Conservation (phyloP, 331 rosid genomes). For the Pyrus hybrid region DNA sequence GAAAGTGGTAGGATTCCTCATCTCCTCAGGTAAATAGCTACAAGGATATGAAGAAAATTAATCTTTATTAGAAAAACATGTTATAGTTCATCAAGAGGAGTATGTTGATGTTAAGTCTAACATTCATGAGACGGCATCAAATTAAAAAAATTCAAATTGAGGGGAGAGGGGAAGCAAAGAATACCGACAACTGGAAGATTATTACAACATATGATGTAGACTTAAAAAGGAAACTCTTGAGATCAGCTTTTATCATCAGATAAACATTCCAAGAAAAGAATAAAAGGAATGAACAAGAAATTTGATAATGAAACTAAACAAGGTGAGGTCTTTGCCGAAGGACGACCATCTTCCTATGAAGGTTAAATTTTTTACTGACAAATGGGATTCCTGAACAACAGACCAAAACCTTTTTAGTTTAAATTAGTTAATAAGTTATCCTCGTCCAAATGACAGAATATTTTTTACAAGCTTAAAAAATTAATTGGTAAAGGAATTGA, state of each 20-base stretch:
- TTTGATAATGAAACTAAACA: not conserved
- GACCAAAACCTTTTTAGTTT: not conserved
- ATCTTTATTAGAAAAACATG: conserved; percentile 4
- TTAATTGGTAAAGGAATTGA: not conserved
- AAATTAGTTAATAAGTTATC: not conserved
- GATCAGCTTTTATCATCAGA: not conserved
- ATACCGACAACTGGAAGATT: not conserved
- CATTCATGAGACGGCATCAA: not conserved
- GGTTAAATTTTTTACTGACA: not conserved
- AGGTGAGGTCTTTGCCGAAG: not conserved
- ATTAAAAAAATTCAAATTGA: not conserved
- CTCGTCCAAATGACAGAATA: not conserved
- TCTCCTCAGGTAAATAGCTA: conserved; percentile 94
- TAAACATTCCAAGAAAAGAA: not conserved
- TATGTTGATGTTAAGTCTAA: not conserved
- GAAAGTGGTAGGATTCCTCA: conserved; percentile 90
- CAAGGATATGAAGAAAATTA: conserved; percentile 21
- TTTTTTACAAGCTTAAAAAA: not conserved
- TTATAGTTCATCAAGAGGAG: not conserved
- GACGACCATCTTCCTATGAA: not conserved
- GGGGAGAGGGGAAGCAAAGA: no score
- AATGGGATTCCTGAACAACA: not conserved
- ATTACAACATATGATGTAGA: not conserved
- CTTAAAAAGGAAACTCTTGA: not conserved
- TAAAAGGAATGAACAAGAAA: not conserved